phyloP scores from a whole-genome alignment of 2,329 filamentous ascomycete genomes.

The Geoglossum cookeanum region DNA sequence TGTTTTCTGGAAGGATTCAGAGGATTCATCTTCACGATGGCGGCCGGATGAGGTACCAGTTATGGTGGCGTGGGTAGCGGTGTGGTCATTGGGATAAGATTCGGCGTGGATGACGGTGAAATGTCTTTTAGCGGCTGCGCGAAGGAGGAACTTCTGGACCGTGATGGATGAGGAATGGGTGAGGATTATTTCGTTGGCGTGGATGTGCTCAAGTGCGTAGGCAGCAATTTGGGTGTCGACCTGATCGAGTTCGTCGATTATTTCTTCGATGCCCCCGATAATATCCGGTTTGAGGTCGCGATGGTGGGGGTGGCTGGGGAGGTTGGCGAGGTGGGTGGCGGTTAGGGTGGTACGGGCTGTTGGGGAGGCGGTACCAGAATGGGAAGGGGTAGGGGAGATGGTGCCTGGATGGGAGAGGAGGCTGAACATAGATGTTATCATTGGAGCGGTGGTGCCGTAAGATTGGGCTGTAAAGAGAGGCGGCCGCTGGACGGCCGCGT shows the following conservation, averaged over 20 bases:
- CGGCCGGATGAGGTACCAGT: constrained; percentile 30
- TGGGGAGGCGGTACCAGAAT: constrained; percentile 32
- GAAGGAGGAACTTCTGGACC: constrained; percentile 74
- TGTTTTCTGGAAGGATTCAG: constrained; percentile 50
- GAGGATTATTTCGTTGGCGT: constrained; percentile 80
- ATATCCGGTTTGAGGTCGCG: constrained; percentile 76
- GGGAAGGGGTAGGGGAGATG: constrained; percentile 26
- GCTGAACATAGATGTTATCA: constrained; percentile 64
- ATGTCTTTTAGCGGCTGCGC: constrained; percentile 71
- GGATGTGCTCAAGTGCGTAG: constrained; percentile 78
- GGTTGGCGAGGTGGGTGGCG: constrained; percentile 18
- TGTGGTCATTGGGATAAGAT: constrained; percentile 49
- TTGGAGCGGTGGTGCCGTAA: constrained; percentile 31
- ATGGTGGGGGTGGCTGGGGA: constrained; percentile 19
- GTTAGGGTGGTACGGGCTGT: constrained; percentile 10
- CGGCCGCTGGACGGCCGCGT: constrained; percentile 26
- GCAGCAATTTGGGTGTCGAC: constrained; percentile 86
- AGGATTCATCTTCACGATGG: constrained; percentile 22
- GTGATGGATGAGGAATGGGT: constrained; percentile 73
- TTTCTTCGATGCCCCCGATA: constrained; percentile 83
- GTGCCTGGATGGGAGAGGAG: constrained; percentile 52
- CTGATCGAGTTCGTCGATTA: constrained; percentile 84
- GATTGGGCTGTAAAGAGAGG: constrained; percentile 41
- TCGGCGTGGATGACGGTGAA: constrained; percentile 81
- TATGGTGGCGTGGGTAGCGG: constrained; percentile 40